A percentile compares a stretch with the other conserved stretches of the same genome.
phyloP scores from a whole-genome alignment of 1,284 basidiomycete species.

The Papiliotrema flavescens region DNA sequence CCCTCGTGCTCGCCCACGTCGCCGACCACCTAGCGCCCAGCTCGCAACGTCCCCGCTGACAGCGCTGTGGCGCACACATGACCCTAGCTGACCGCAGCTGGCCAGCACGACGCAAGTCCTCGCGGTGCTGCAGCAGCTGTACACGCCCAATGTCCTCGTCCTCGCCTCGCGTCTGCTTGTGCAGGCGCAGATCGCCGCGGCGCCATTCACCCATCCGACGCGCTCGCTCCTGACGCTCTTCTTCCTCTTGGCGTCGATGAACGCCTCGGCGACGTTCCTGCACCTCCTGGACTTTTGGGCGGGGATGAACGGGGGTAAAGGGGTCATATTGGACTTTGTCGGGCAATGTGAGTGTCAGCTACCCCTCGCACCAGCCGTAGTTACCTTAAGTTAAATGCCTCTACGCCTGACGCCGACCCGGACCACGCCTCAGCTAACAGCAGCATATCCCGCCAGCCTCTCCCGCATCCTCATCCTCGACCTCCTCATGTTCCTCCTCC shows the following conservation, averaged over 20 bases:
- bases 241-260: conserved; percentile 27
- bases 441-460: conserved; percentile 34
- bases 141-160: conserved; percentile 40
- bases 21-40: neutral
- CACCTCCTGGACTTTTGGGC: conserved; percentile 36
- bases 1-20: neutral
- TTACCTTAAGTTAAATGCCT: too few species aligned
- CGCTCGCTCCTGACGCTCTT: conserved; percentile 31
- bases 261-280: conserved; percentile 28
- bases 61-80: neutral
- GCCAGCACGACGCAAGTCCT: conserved; percentile 31
- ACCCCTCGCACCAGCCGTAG: too few species aligned
- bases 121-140: conserved; percentile 39
- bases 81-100: conserved; percentile 16
- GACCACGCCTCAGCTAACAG: neutral
- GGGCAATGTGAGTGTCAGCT: conserved; percentile 34
- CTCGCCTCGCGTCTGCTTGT: conserved; percentile 34
- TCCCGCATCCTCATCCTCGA: conserved; percentile 40
- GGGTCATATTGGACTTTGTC: conserved; percentile 43
- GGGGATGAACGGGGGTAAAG: conserved; percentile 31
- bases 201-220: conserved; percentile 34
- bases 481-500: conserved; percentile 33
- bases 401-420: too few species aligned
- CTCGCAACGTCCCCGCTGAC: neutral
- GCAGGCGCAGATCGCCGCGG: conserved; percentile 35